A percentile compares a stretch with the other conserved stretches of the same genome.
Evolutionary conservation across 2,329 filamentous ascomycete genomes (phyloP).

Genomic region (Colletotrichum godetiae): DNA sequence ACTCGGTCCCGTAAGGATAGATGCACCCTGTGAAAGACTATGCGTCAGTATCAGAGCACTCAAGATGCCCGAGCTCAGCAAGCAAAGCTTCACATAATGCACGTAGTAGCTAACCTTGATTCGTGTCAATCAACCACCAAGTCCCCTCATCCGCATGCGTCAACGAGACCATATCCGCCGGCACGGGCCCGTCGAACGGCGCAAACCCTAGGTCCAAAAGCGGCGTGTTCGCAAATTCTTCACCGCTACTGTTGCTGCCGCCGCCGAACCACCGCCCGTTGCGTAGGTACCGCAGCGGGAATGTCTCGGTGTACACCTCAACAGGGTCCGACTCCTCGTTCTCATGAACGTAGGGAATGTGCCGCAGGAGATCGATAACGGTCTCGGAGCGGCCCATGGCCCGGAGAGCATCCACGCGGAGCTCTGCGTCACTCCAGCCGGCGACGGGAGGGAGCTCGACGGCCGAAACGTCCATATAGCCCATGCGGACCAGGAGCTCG

Average conservation of each 20-base stretch:
- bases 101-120: conserved; percentile 12
- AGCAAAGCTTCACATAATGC: neutral
- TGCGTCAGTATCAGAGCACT: neutral
- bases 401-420: conserved; percentile 34
- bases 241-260: neutral
- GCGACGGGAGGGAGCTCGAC: conserved; percentile 20
- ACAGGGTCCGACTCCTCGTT: conserved; percentile 25
- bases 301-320: conserved; percentile 32
- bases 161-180: conserved; percentile 32
- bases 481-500: conserved; percentile 32
- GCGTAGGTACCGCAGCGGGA: conserved; percentile 32
- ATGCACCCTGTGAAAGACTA: conserved; percentile 10
- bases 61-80: neutral
- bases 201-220: conserved; percentile 30
- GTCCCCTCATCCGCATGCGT: conserved; percentile 32
- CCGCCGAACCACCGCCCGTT: conserved; percentile 32
- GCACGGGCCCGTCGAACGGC: conserved; percentile 34
- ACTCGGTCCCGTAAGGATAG: conserved; percentile 32
- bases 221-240: conserved; percentile 14
- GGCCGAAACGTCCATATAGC: conserved; percentile 21
- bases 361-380: conserved; percentile 30
- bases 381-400: conserved; percentile 34
- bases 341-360: conserved; percentile 31
- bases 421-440: conserved; percentile 33
- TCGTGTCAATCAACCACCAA: conserved; percentile 33